Conservation (phyloP, 306 rosid genomes). For the Vigna hirtella region DNA sequence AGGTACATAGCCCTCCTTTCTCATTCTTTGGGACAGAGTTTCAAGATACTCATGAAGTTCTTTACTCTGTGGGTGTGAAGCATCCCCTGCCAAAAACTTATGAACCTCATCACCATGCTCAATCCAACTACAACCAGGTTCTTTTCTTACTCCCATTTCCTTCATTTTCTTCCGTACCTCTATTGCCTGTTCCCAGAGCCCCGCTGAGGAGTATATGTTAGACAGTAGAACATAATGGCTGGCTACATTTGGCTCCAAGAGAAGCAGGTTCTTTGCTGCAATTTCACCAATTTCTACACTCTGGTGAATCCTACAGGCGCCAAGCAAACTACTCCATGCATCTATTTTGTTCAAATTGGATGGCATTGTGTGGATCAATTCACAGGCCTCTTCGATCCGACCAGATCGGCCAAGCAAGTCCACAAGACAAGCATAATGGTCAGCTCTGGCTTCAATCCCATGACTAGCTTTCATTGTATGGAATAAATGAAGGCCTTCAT, state of each 20-base stretch:
- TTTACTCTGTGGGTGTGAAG: constrained; percentile 75
- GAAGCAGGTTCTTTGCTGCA: constrained; percentile 69
- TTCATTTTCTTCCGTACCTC: constrained; percentile 80
- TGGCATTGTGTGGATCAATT: constrained; percentile 71
- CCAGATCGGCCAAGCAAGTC: constrained; percentile 95
- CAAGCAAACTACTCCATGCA: constrained; percentile 95
- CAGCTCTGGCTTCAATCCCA: constrained; percentile 67
- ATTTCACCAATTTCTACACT: constrained; percentile 75
- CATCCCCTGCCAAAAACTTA: constrained; percentile 82
- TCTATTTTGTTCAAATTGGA: constrained; percentile 57
- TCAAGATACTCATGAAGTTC: constrained; percentile 70
- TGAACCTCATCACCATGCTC: constrained; percentile 87
- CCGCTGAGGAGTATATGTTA: constrained; percentile 80
- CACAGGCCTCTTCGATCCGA: constrained; percentile 68
- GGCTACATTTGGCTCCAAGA: constrained; percentile 80
- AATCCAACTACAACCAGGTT: constrained; percentile 94
- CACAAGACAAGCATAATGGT: constrained; percentile 87
- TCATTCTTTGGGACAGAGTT: constrained; percentile 70
- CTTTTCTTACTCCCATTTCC: constrained; percentile 81
- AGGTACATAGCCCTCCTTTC: constrained; percentile 84
- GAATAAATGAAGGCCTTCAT: constrained; percentile 69
- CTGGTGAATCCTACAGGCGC: constrained; percentile 72
- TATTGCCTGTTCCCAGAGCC: constrained; percentile 81
- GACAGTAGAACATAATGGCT: constrained; percentile 88
- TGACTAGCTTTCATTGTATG: constrained; percentile 67